Conservation (phyloP, 139 green algal genomes). For the Gonium pectorale region DNA sequence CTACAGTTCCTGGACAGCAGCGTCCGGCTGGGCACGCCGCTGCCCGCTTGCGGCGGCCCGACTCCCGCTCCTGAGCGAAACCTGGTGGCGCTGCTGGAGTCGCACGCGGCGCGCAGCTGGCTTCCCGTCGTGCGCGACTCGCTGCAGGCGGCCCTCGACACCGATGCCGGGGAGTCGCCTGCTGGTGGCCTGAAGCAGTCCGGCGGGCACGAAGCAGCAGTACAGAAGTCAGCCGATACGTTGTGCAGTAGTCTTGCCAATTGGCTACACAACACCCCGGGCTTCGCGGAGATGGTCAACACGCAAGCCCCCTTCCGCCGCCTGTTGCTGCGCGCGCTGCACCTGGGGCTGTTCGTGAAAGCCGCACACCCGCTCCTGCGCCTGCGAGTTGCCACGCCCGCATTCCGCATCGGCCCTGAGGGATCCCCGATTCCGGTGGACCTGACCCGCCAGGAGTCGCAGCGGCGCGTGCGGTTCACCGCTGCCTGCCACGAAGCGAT, state of each 20-base stretch:
- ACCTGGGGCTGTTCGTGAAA: slow-evolving; percentile 9
- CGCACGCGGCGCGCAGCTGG: slow-evolving; percentile 1
- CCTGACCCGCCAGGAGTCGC: not conserved
- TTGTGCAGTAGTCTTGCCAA: not conserved
- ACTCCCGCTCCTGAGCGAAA: not conserved
- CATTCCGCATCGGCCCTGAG: not conserved
- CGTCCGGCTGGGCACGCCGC: not conserved
- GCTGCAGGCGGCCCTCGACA: not conserved
- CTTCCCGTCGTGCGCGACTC: not conserved
- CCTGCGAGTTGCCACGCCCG: not conserved
- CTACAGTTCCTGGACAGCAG: not conserved
- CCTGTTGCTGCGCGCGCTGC: slow-evolving; percentile 5
- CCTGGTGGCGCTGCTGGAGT: not conserved
- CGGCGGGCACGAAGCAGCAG: too few species aligned
- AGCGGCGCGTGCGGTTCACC: not conserved
- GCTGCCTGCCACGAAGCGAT: not conserved
- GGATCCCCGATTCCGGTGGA: not conserved
- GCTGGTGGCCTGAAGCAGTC: too few species aligned
- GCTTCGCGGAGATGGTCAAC: not conserved
- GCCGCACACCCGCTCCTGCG: slow-evolving; percentile 27
- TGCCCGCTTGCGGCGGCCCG: not conserved
- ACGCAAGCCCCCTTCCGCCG: not conserved
- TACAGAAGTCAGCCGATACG: not conserved
- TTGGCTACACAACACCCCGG: not conserved
- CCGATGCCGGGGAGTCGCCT: not conserved